Evolutionary conservation across 2,329 filamentous ascomycete genomes (phyloP).

Genomic region (Trichophyton verrucosum): DNA sequence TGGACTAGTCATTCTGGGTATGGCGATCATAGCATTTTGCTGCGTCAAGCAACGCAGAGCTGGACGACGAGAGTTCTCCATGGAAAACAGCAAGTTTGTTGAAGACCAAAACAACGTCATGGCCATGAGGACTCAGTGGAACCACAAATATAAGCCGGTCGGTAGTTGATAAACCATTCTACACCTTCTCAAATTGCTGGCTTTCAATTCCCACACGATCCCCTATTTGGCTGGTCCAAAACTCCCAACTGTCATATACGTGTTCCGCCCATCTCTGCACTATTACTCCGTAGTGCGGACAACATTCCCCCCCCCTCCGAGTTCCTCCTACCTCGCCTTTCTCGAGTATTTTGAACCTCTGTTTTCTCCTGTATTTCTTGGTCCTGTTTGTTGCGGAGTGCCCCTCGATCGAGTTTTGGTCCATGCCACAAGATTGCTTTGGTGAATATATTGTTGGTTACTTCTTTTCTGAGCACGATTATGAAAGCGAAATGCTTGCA

Average conservation of each 20-base stretch:
- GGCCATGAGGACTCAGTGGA: constrained; percentile 30
- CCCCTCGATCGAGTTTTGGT: not conserved
- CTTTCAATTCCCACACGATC: not conserved
- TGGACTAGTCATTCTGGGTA: constrained; percentile 20
- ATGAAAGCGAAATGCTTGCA: not conserved
- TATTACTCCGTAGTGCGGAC: not conserved
- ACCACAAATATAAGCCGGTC: constrained; percentile 21
- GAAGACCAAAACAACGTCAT: constrained; percentile 29
- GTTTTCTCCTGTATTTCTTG: not conserved
- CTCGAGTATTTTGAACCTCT: not conserved
- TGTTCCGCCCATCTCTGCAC: not conserved
- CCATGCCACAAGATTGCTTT: not conserved
- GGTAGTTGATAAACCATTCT: not conserved
- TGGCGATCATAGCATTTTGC: constrained; percentile 33
- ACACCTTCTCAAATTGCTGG: not conserved
- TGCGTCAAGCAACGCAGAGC: constrained; percentile 39
- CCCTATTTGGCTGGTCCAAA: constrained; percentile 10
- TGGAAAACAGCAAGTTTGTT: constrained; percentile 37
- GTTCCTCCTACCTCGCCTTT: not conserved
- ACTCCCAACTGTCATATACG: not conserved
- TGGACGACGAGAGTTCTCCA: constrained; percentile 37
- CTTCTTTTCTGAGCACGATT: not conserved
- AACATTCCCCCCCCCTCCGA: not conserved
- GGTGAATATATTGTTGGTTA: not conserved
- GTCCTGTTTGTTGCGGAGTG: not conserved